Evolutionary conservation across 2,329 filamentous ascomycete genomes (phyloP), one percentile per base, ranked within the genome.

Genomic region (Fonsecaea multimorphosa): DNA sequence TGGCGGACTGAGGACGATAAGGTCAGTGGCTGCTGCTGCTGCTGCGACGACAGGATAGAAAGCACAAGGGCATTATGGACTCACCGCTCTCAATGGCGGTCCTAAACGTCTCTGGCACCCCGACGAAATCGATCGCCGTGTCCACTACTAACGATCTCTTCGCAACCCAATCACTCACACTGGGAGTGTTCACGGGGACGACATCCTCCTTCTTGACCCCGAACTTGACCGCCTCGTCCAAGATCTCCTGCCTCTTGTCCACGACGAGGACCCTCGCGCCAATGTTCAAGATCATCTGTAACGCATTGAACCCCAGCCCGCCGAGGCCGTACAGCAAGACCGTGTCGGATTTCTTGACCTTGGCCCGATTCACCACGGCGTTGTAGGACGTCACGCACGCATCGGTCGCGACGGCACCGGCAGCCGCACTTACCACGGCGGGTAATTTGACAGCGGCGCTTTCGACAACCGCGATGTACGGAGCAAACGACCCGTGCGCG

Each of bases 161-260:
- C 7, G 32, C 19, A 19, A 66, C 49, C 60, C 61, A 68, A 38
- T 63, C 55, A 11, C 56, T 34, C 4, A 66, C 32, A 44, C 49
- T 38, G 1, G n/a, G 14, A 12, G 57, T 65, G 3, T 32, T 54
- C 4, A 36, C 44, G 11, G 66, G 66, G 8, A 68, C 46, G 2
- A 66, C 58, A 31, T 68, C 52, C n/a, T 66, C 49, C 2, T 27
- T 16, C 34, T 53, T 56, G 9, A 68, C 58, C 2, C 66, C 66
- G 22, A 68, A 66, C 22, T 52, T 61, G 34, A 68, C 56, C 8
- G 66, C 66, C 49, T 63, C 63, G 22, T 68, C 66, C 11, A 68
- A 56, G 19, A 66, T 60, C n/a, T 56, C 56, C 49, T 66, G 63
- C 27, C 66, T 54, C 40, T 61, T 44, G 49, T 68, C 66, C 22